These are phyloP conservation scores for Westerdykella ornata DNA, from an alignment of 2,329 filamentous ascomycete species.

Conservation along the genomic window DNA sequence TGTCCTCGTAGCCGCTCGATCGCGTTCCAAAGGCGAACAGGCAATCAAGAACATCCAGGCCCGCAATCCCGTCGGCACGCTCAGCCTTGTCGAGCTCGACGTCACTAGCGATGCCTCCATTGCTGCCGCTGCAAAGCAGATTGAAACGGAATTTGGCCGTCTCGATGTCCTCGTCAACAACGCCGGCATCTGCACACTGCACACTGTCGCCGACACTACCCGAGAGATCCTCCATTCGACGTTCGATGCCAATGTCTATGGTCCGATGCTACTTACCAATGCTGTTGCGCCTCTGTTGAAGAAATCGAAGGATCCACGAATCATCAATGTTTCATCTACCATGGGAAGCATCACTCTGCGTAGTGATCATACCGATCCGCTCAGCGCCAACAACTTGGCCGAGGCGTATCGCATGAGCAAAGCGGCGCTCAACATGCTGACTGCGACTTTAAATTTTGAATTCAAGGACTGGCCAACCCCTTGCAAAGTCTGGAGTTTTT, in stretches of 20 bases:
- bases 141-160: conserved; percentile 22
- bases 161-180: conserved; percentile 85
- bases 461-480: conserved; percentile 14
- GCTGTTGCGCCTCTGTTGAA: conserved; percentile 31
- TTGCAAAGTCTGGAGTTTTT: conserved; percentile 25
- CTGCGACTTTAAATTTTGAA: conserved; percentile 37
- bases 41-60: conserved; percentile 26
- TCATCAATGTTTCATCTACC: conserved; percentile 34
- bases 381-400: conserved; percentile 1
- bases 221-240: conserved; percentile 16
- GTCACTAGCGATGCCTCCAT: conserved; percentile 32
- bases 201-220: conserved; percentile 1
- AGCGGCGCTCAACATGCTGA: conserved; percentile 34
- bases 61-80: conserved; percentile 22
- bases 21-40: conserved; percentile 24
- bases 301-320: conserved; percentile 20
- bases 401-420: conserved; percentile 34
- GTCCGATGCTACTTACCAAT: conserved; percentile 28
- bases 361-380: conserved; percentile 7
- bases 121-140: conserved; percentile 26
- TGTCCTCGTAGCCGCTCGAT: conserved; percentile 34
- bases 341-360: conserved; percentile 29
- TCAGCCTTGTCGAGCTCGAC: conserved; percentile 34
- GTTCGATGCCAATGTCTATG: conserved; percentile 37
- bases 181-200: conserved; percentile 52